phyloP scores from a whole-genome alignment of 352 stramenopile species.

The Globisporangium heterothallicum region DNA sequence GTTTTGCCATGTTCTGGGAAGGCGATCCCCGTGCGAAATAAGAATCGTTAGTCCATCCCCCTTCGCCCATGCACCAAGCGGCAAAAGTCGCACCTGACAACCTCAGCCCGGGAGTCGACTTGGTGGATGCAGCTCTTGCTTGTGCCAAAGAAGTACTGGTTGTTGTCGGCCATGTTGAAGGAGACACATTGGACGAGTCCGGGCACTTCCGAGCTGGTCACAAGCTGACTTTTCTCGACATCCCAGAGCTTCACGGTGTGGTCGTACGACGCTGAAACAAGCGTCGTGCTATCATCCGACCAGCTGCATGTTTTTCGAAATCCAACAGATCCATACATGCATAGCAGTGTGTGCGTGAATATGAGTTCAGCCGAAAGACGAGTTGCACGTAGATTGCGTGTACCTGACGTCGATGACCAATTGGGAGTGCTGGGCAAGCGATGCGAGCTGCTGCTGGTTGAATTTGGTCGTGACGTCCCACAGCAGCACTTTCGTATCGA shows the following conservation, averaged over 20 bases:
- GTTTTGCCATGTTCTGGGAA: conserved; percentile 59
- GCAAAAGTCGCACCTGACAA: conserved; percentile 15
- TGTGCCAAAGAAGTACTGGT: conserved; percentile 76
- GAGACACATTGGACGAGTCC: conserved; percentile 82
- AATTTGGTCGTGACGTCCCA: conserved; percentile 89
- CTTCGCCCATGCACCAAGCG: no score
- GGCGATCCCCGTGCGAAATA: no score
- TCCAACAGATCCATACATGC: no score
- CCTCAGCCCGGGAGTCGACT: conserved; percentile 58
- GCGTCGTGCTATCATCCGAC: conserved; percentile 65
- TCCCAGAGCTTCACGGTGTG: conserved; percentile 88
- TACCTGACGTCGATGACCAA: conserved; percentile 81
- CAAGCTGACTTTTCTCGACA: conserved; percentile 66
- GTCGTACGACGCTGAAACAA: conserved; percentile 82
- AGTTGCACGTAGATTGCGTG: no score
- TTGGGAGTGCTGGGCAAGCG: conserved; percentile 67
- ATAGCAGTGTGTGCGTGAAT: no score
- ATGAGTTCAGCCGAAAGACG: neutral
- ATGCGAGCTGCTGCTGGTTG: conserved; percentile 80
- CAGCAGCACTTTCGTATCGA: conserved; percentile 78
- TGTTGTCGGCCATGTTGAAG: conserved; percentile 78
- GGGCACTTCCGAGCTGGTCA: conserved; percentile 59
- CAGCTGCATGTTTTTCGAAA: no score
- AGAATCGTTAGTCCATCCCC: no score
- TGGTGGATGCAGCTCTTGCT: conserved; percentile 78